Conservation (phyloP, 176 grass and related monocot species). For the Avena eriantha region DNA sequence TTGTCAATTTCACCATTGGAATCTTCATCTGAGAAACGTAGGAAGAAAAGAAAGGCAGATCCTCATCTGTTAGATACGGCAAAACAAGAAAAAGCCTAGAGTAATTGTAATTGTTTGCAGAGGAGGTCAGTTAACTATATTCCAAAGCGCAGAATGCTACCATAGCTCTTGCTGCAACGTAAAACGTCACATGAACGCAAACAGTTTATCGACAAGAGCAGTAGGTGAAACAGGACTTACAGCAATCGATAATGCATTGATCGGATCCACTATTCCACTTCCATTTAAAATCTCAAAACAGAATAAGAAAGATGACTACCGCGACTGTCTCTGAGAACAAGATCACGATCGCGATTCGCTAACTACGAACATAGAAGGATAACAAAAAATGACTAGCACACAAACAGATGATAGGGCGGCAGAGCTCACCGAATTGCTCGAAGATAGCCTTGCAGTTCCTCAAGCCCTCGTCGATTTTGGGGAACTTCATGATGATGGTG, state of each 20-base stretch:
- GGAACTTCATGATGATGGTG: constrained; percentile 88
- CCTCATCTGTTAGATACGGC: constrained; percentile 8
- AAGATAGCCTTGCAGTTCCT: constrained; percentile 94
- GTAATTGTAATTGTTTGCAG: background rate
- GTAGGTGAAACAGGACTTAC: background rate
- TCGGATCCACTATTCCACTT: background rate
- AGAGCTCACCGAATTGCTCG: constrained; percentile 83
- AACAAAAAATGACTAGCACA: background rate
- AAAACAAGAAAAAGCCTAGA: constrained; percentile 17
- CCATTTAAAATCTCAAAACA: background rate
- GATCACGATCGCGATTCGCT: background rate
- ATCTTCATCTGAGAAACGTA: constrained; percentile 73
- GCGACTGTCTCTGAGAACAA: background rate
- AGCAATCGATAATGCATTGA: background rate
- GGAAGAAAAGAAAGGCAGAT: background rate
- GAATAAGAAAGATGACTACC: background rate
- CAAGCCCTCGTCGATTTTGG: constrained; percentile 81
- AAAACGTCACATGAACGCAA: background rate
- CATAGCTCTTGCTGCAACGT: background rate
- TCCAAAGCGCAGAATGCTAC: background rate
- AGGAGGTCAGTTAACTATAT: background rate
- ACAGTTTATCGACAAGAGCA: background rate
- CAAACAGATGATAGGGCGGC: background rate
- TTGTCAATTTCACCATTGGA: constrained; percentile 93
- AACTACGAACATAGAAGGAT: background rate